phyloP scores from a whole-genome alignment of 2,329 filamentous ascomycete genomes.

The Fusarium heterosporum region DNA sequence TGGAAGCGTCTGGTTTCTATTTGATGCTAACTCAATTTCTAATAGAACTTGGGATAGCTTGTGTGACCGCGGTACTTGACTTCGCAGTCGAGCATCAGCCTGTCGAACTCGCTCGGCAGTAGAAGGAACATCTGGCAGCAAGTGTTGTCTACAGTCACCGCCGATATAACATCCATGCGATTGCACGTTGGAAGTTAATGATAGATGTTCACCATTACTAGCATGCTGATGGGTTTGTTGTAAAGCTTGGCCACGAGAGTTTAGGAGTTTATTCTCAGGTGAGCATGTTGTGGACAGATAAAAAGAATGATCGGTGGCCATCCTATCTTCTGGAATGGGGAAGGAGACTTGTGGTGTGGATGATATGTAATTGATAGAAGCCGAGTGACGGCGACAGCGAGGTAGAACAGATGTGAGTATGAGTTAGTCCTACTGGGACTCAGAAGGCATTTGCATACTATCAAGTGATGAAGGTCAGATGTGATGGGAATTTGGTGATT shows the following conservation, averaged over 20 bases:
- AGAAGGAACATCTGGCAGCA: background rate
- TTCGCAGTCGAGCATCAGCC: constrained; percentile 2
- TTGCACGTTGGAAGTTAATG: background rate
- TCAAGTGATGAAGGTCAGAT: constrained; percentile 34
- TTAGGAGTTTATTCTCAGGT: background rate
- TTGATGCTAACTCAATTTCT: background rate
- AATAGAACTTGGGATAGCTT: constrained; percentile 3
- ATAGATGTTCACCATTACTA: background rate
- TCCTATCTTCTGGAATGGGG: constrained; percentile 5
- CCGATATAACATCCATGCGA: background rate
- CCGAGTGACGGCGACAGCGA: constrained; percentile 11
- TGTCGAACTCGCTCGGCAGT: constrained; percentile 5
- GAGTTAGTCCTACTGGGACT: constrained; percentile 22
- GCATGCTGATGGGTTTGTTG: background rate
- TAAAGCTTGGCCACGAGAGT: constrained; percentile 1
- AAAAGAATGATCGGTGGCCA: constrained; percentile 13
- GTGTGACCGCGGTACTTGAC: constrained; percentile 12
- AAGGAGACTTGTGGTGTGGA: background rate
- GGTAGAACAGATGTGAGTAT: constrained; percentile 7
- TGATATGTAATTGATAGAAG: background rate
- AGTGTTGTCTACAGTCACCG: background rate
- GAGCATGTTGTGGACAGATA: background rate
- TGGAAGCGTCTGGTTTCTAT: background rate
- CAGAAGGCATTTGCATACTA: constrained; percentile 7
- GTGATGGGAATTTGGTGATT: constrained; percentile 2